Percentiles rank a stretch among this genome's conserved stretches.
Conservation (phyloP, 2,329 filamentous ascomycete genomes). For the Microsporum audouinii region DNA sequence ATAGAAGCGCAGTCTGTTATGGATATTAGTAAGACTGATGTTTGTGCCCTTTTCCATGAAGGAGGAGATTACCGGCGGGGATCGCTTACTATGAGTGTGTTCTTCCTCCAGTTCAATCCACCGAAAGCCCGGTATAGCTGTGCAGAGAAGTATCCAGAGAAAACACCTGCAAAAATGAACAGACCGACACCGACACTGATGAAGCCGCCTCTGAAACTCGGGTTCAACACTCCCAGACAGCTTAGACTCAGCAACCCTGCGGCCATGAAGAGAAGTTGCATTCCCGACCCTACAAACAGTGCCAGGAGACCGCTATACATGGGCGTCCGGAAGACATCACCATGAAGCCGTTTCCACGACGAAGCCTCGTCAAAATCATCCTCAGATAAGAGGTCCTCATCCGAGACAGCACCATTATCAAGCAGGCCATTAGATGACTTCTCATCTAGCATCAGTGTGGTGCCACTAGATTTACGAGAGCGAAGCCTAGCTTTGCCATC, state of each 20-base stretch:
- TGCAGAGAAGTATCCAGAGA: conserved; percentile 79
- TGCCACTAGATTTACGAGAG: conserved; percentile 37
- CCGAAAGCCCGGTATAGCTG: conserved; percentile 75
- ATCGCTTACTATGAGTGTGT: conserved; percentile 50
- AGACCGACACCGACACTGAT: conserved; percentile 72
- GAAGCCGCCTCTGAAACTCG: conserved; percentile 81
- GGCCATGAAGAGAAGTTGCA: conserved; percentile 75
- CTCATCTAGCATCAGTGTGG: conserved; percentile 31
- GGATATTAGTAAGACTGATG: neutral
- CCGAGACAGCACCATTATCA: conserved; percentile 41
- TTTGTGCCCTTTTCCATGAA: conserved; percentile 11
- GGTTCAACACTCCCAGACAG: conserved; percentile 67
- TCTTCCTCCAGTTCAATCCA: conserved; percentile 61
- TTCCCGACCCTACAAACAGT: conserved; percentile 71
- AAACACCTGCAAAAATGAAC: conserved; percentile 70
- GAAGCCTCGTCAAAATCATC: conserved; percentile 72
- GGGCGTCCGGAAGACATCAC: conserved; percentile 74
- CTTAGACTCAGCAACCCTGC: conserved; percentile 60
- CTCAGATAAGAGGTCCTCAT: conserved; percentile 49
- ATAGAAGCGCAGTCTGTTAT: conserved; percentile 55
- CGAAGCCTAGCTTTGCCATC: conserved; percentile 49
- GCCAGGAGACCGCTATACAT: conserved; percentile 60
- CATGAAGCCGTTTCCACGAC: conserved; percentile 80
- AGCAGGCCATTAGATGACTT: conserved; percentile 44
- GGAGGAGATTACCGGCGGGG: neutral